phyloP scores from a whole-genome alignment of 371 early-diverging fungal genomes.

The Mortierella polycephala region DNA sequence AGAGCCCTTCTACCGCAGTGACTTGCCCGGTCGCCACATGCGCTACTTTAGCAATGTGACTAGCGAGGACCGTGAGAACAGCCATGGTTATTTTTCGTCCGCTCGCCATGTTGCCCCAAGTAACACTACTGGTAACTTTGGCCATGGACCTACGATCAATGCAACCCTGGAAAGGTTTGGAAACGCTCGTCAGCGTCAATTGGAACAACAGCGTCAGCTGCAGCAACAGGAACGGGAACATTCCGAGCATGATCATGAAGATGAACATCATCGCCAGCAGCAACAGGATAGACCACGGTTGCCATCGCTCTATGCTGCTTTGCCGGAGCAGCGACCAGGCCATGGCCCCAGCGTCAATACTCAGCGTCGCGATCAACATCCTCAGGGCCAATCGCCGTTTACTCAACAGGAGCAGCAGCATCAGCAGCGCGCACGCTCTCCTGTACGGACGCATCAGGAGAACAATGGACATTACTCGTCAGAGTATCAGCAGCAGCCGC shows the following conservation, averaged over 20 bases:
- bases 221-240: neutral
- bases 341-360: neutral
- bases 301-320: conserved; percentile 39
- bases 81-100: conserved; percentile 42
- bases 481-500: conserved; percentile 12
- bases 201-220: conserved; percentile 21
- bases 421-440: conserved; percentile 6
- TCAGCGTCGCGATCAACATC: neutral
- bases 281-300: conserved; percentile 27
- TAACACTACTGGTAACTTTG: conserved; percentile 49
- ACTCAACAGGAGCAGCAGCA: neutral
- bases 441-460: conserved; percentile 4
- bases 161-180: conserved; percentile 37
- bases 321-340: conserved; percentile 46
- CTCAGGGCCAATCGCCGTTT: too few relatives aligned
- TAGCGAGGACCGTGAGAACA: conserved; percentile 40
- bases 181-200: conserved; percentile 24
- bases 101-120: conserved; percentile 45
- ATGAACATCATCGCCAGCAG: conserved; percentile 17
- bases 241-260: neutral
- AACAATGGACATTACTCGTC: neutral
- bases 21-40: conserved; percentile 51
- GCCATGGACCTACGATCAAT: conserved; percentile 42
- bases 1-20: conserved; percentile 48
- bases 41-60: conserved; percentile 51